phyloP scores from a whole-genome alignment of 208 protist species.

The Endotrypanum monterogeii region DNA sequence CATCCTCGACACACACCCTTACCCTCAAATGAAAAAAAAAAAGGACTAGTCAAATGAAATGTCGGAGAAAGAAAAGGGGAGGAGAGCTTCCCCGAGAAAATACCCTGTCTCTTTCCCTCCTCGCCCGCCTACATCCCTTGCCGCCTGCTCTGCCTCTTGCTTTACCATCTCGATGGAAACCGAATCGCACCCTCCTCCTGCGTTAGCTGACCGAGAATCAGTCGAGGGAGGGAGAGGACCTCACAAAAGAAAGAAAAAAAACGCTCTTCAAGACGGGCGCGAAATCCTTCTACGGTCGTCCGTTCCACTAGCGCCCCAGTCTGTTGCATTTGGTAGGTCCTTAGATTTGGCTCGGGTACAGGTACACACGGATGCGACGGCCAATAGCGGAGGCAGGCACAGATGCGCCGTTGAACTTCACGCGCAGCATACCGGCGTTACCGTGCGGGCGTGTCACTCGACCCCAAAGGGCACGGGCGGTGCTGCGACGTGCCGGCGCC shows the following conservation, averaged over 20 bases:
- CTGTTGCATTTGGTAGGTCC: no score
- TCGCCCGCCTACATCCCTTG: not conserved
- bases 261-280: not conserved
- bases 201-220: not conserved
- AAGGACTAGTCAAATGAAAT: not conserved
- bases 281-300: not conserved
- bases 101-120: not conserved
- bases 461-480: slow-evolving; percentile 97
- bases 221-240: not conserved
- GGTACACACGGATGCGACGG: slow-evolving; percentile 96
- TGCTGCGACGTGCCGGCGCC: slow-evolving; percentile 88
- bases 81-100: not conserved
- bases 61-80: not conserved
- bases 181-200: not conserved
- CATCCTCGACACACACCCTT: no score
- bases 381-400: slow-evolving; percentile 97
- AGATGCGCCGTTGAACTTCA: slow-evolving; percentile 96
- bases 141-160: not conserved
- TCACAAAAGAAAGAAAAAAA: not conserved
- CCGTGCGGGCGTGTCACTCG: slow-evolving; percentile 97
- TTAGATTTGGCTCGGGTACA: slow-evolving; percentile 98
- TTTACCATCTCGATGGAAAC: not conserved
- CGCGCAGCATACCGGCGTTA: slow-evolving; percentile 96
- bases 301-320: no score
- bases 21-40: no score